Evolutionary conservation across 768 basidiomycete species (phyloP), one percentile per base, ranked within the genome.

Genomic region (Tulasnella sp.): DNA sequence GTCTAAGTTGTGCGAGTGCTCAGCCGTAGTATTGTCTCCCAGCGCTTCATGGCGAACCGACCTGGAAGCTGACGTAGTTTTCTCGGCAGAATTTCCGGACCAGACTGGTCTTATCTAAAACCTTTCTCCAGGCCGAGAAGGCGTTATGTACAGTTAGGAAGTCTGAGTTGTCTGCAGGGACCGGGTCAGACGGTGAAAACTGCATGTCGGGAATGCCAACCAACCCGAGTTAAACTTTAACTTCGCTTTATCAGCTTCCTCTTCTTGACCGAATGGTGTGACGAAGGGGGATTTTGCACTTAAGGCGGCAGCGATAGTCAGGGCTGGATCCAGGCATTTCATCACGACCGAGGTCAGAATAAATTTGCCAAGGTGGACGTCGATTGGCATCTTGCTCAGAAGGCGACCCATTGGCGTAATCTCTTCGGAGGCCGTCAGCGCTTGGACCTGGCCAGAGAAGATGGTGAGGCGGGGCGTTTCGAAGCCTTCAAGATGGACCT

Each of bases 281-380:
- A 98, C 83, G 83, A 98, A 99, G 0, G 96, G 97, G 1, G 93
- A 94, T 83, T 98, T 99, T 0, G 94, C 92, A 82, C 93, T 96
- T 57, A 99, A 85, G 0, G 93, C 90, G 7, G 97, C 97, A 20
- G 95, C 95, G 79, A 99, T 96, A 6, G 97, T 98, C 72, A 99
- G 87, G n/a, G 95, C 97, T 1, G 96, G 94, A 84, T 99, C 97
- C 79, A 99, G 85, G 83, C 97, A 99, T 69, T 90, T 89, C 83
- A 98, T 93, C 51, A 95, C 83, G 1, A 92, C 91, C 6, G 96
- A 92, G 35, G 91, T 89, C 57, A 99, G 86, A 20, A 99, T 86
- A 83, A 98, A 93, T 85, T 98, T 98, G 51, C 96, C 96, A 4
- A 98, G 89, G 83, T 98, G 95, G 20, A 99, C 96, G 82, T 99